These are phyloP conservation scores for Exophiala dermatitidis DNA, from an alignment of 2,329 filamentous ascomycete genomes.

Conservation along the genomic window DNA sequence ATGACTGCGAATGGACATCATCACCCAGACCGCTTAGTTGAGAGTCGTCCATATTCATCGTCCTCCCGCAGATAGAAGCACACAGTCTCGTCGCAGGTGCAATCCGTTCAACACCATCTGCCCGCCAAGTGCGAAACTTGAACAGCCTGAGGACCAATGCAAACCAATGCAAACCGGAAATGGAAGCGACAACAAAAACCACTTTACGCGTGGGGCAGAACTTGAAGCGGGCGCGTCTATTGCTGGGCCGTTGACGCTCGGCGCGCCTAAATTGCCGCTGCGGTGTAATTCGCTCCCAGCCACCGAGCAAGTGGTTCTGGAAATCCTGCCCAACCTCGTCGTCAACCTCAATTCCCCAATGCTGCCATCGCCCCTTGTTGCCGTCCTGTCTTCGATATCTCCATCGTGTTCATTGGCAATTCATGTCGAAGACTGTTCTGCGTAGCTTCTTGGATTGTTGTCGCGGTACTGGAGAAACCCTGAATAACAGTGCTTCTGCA, in stretches of 20 bases:
- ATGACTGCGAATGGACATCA: conserved; percentile 14
- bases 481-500: background rate
- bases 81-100: no score
- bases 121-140: no score
- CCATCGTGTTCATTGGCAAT: background rate
- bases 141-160: background rate
- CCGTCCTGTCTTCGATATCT: background rate
- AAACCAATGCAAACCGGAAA: background rate
- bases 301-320: background rate
- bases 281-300: background rate
- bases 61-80: background rate
- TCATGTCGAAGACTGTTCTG: background rate
- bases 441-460: background rate
- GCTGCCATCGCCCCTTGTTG: background rate
- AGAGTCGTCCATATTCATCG: conserved; percentile 8
- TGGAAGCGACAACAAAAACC: background rate
- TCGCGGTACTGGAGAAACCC: background rate
- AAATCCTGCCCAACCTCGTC: background rate
- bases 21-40: conserved; percentile 4
- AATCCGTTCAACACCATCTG: no score
- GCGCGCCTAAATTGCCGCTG: background rate
- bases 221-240: background rate
- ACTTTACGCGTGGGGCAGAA: conserved; percentile 1
- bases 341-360: background rate
- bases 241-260: background rate